Evolutionary conservation across 1,139 yeast species (phyloP).

Genomic region (Candida gigantensis): DNA sequence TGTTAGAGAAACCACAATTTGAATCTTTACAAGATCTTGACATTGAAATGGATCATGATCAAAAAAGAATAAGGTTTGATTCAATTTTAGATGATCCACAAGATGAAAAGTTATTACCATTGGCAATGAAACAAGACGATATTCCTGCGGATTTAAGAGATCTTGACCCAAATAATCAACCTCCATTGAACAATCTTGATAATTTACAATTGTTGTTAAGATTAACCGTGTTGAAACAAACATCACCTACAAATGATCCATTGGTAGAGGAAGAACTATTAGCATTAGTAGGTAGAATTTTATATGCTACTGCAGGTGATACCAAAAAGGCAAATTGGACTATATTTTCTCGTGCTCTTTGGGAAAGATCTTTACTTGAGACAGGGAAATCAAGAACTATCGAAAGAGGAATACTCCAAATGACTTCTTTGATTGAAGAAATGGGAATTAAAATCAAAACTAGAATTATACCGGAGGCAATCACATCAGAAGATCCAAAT

Average conservation of each 20-base stretch:
- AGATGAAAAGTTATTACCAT: constrained; percentile 51
- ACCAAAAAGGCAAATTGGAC: constrained; percentile 74
- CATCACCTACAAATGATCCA: constrained; percentile 69
- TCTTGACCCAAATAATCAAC: constrained; percentile 83
- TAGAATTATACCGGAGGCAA: constrained; percentile 59
- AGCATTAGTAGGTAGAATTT: constrained; percentile 72
- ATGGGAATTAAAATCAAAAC: constrained; percentile 69
- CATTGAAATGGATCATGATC: constrained; percentile 27
- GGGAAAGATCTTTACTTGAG: constrained; percentile 89
- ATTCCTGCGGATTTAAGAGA: constrained; percentile 58
- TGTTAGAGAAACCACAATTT: constrained; percentile 72
- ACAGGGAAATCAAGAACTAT: constrained; percentile 80
- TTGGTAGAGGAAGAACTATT: constrained; percentile 79
- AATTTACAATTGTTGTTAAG: constrained; percentile 70
- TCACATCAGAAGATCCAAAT: constrained; percentile 22
- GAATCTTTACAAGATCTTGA: constrained; percentile 60
- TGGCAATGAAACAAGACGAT: constrained; percentile 59
- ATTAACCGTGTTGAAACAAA: constrained; percentile 62
- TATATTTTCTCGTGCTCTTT: constrained; percentile 76
- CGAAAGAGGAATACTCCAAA: constrained; percentile 91
- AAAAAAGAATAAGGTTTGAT: constrained; percentile 48
- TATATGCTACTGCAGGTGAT: constrained; percentile 52
- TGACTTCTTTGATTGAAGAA: constrained; percentile 91
- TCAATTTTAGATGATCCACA: constrained; percentile 23
- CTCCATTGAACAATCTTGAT: constrained; percentile 70